phyloP scores from a whole-genome alignment of 805 yeast species.

The Metschnikowia chrysomelidarum region DNA sequence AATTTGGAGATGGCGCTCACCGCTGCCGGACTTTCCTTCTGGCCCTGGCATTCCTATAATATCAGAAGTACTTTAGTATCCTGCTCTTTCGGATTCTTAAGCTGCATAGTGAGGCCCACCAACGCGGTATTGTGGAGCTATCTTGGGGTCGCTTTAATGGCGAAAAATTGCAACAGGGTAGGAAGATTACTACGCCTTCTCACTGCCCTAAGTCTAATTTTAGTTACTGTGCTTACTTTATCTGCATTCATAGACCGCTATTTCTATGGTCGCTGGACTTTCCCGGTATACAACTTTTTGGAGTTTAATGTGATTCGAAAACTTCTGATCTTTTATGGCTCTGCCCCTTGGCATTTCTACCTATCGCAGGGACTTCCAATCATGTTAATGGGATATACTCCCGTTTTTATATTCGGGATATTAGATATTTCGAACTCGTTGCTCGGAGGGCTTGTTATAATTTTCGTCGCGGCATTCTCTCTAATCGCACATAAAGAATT shows the following conservation, averaged over 20 bases:
- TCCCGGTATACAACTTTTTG: slow-evolving; percentile 69
- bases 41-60: slow-evolving; percentile 58
- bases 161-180: slow-evolving; percentile 2
- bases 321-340: slow-evolving; percentile 80
- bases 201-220: slow-evolving; percentile 20
- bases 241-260: slow-evolving; percentile 42
- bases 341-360: slow-evolving; percentile 82
- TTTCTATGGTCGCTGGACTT: slow-evolving; percentile 54
- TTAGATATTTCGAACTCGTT: slow-evolving; percentile 15
- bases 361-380: slow-evolving; percentile 80
- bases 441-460: slow-evolving; percentile 26
- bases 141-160: slow-evolving; percentile 44
- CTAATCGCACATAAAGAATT: slow-evolving; percentile 82
- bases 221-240: slow-evolving; percentile 27
- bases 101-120: slow-evolving; percentile 82
- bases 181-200: slow-evolving; percentile 12
- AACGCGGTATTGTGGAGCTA: slow-evolving; percentile 74
- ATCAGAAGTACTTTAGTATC: slow-evolving; percentile 29
- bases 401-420: slow-evolving; percentile 45
- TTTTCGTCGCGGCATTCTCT: slow-evolving; percentile 59
- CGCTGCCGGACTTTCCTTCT: slow-evolving; percentile 58
- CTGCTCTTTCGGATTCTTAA: slow-evolving; percentile 52
- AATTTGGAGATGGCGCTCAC: slow-evolving; percentile 75
- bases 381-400: slow-evolving; percentile 62
- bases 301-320: slow-evolving; percentile 76